Conservation (phyloP, 306 rosid genomes). For the Sicyos edulis region DNA sequence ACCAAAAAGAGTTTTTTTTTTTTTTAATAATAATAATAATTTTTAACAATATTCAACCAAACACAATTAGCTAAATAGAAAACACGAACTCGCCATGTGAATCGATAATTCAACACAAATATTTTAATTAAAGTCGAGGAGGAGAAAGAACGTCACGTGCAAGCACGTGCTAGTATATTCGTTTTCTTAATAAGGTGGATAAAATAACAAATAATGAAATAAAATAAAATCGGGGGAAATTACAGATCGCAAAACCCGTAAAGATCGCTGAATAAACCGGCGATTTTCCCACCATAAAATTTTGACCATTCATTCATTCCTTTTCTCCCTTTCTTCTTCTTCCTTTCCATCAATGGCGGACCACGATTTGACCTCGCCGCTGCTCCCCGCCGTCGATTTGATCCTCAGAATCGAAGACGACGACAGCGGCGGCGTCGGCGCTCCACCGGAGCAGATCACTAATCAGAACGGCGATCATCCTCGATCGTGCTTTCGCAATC, state of each 20-base stretch:
- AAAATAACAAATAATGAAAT: not conserved
- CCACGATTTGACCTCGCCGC: conserved; percentile 41
- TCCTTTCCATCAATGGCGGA: conserved; percentile 47
- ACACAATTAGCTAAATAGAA: too few relatives aligned
- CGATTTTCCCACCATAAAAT: not conserved
- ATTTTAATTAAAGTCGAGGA: too few relatives aligned
- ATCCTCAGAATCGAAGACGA: conserved; percentile 34
- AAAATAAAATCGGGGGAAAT: not conserved
- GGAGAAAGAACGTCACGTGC: not conserved
- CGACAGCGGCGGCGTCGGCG: not conserved
- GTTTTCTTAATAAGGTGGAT: not conserved
- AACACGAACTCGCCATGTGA: too few relatives aligned
- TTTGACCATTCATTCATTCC: not conserved
- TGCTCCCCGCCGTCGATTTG: conserved; percentile 44
- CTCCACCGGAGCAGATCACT: conserved; percentile 9
- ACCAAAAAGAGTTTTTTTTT: too few relatives aligned
- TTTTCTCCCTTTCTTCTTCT: too few relatives aligned
- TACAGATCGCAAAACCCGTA: not conserved
- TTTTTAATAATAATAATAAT: too few relatives aligned
- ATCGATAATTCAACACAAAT: too few relatives aligned
- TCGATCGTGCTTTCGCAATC: conserved; percentile 30
- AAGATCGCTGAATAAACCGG: not conserved
- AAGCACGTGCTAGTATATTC: not conserved
- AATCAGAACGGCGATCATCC: conserved; percentile 1
- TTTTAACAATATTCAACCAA: too few relatives aligned